Evolutionary conservation across 2,329 filamentous ascomycete genomes (phyloP), one percentile per base, ranked within the genome.

Genomic region (Talaromyces amestolkiae): DNA sequence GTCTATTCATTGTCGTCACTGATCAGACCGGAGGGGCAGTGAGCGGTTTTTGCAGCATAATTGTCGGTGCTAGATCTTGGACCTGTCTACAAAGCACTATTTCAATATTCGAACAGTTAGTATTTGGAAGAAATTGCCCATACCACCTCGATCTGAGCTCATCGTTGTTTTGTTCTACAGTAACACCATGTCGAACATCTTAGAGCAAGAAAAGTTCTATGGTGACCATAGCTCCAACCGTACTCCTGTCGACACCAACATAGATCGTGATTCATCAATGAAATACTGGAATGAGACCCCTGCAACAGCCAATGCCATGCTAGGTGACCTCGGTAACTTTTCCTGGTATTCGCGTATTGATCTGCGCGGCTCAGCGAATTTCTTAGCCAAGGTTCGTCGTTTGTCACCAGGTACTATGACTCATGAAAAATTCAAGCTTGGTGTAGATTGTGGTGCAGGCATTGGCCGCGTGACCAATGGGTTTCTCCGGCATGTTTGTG

Each of bases 401-500:
- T 64, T 76, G 33, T 5, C 24, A 22, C 45, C 45, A 49, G 47
- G 72, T 3, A 72, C 71, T 11, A 33, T 37, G 53, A 35, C 53
- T 5, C 27, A 67, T 8, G 68, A 68, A 17, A 70, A 69, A 31
- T 58, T 75, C 7, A 9, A 41, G 6, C 73, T 80, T 17, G 84
- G 79, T 3, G 84, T 83, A 15, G 86, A 89, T 72, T 87, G 85
- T 69, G 86, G 86, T 22, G 86, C 86, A 0, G 86, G 93, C 0
- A 95, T 97, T 65, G 93, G 93, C 0, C 84, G 94, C 49, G 86
- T 97, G 66, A 96, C 92, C 0, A 84, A 89, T 65, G 91, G 90
- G 0, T 83, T 97, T 3, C 82, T 97, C 15, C 78, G 89, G 35
- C 81, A 86, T 27, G 80, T 93, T 1, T 88, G 89, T n/a, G 80